phyloP scores from a whole-genome alignment of 345 rosid genomes.

The Gossypioides kirkii region DNA sequence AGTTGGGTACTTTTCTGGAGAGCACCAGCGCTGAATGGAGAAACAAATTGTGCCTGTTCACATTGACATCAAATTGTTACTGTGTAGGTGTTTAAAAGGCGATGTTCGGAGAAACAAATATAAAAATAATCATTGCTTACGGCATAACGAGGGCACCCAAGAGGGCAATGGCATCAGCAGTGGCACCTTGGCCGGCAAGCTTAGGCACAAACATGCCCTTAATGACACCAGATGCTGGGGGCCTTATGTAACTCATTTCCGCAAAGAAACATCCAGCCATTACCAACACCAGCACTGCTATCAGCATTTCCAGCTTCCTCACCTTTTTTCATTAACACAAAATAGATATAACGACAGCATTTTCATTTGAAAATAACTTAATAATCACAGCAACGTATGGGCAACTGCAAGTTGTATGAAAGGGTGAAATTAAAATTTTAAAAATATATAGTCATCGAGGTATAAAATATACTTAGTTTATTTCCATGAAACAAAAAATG shows the following conservation, averaged over 20 bases:
- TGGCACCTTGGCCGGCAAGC: slow-evolving; percentile 35
- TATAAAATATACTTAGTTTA: too few relatives aligned
- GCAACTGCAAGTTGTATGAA: too few relatives aligned
- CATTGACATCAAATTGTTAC: too few relatives aligned
- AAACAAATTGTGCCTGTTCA: slow-evolving; percentile 43
- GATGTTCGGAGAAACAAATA: too few relatives aligned
- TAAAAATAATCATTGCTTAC: slow-evolving; percentile 15
- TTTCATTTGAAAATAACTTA: too few relatives aligned
- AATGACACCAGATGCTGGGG: slow-evolving; percentile 36
- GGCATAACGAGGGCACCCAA: slow-evolving; percentile 50
- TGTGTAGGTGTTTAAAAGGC: too few relatives aligned
- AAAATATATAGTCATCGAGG: too few relatives aligned
- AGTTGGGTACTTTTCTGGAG: slow-evolving; percentile 42
- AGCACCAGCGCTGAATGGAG: slow-evolving; percentile 49
- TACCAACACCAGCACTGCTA: slow-evolving; percentile 34
- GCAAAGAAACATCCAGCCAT: slow-evolving; percentile 43
- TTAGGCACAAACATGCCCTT: slow-evolving; percentile 49
- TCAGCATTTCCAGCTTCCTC: slow-evolving; percentile 43
- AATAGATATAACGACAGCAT: too few relatives aligned
- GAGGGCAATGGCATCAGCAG: slow-evolving; percentile 41
- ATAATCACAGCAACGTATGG: too few relatives aligned
- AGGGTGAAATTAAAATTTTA: too few relatives aligned
- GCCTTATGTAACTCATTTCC: slow-evolving; percentile 40
- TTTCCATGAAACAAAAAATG: too few relatives aligned
- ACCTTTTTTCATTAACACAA: slow-evolving; percentile 21